Evolutionary conservation across 768 basidiomycete species (phyloP).

Genomic region (Filobasidium floriforme): DNA sequence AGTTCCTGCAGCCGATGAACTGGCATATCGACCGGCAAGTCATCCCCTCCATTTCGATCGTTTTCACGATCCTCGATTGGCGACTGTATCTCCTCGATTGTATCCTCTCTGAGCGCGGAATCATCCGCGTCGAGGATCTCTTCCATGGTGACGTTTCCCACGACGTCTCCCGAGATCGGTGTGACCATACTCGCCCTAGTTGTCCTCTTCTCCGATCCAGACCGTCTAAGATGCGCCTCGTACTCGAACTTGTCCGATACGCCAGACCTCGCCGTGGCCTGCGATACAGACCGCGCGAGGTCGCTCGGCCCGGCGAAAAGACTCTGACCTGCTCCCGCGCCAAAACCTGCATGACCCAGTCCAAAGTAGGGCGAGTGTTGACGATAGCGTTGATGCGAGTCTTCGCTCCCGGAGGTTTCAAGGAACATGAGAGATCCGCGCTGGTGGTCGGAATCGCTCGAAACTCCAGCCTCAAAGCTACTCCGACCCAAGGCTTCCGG

Average conservation of each 20-base stretch:
- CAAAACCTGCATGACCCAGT: not conserved
- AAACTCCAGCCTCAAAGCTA: not conserved
- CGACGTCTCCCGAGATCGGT: not conserved
- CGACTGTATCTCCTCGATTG: slow-evolving; percentile 26
- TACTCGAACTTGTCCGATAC: slow-evolving; percentile 39
- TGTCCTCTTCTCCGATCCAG: not conserved
- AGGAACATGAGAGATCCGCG: not conserved
- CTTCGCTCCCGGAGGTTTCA: not conserved
- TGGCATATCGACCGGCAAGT: no score
- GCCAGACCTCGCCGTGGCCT: slow-evolving; percentile 31
- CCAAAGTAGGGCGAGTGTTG: slow-evolving; percentile 18
- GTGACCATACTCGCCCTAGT: not conserved
- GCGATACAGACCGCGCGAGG: slow-evolving; percentile 31
- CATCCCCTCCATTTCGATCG: not conserved
- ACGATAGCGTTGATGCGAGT: not conserved
- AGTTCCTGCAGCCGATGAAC: no score
- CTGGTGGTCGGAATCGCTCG: not conserved
- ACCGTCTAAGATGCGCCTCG: slow-evolving; percentile 36
- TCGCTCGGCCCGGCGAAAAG: slow-evolving; percentile 13
- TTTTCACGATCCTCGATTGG: slow-evolving; percentile 18
- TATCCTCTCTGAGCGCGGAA: slow-evolving; percentile 28
- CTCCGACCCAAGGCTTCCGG: not conserved
- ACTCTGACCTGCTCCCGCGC: not conserved
- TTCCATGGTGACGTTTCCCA: not conserved
- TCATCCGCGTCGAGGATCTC: not conserved